Base-by-base conservation (phyloP, 306 rosid genomes). In the Dalbergia oliveri region DNA sequence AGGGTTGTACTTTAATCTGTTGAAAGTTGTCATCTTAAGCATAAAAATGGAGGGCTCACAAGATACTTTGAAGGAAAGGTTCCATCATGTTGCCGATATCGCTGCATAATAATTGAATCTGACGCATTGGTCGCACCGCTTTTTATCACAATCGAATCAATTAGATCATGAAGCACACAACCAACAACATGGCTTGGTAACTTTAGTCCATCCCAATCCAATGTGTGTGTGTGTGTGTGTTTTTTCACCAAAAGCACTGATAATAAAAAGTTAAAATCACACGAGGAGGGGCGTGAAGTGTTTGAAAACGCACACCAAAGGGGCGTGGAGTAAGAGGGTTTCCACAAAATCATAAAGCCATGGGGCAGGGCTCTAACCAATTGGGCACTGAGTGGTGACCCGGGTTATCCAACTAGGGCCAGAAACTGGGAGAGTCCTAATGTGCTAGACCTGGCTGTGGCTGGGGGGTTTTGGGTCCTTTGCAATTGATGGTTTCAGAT, bases 271-370 rank as follows among this genome's bases (percentile, higher is more conserved):
- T 71, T 53, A 53, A 34, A 65, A 37, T n/a, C 69, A 65, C 4
- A 66, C 5, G 26, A 5, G 9, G 9, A 37, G 37, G 11, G n/a
- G 35, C 11, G 12, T 39, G 11, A 65, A 37, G 66, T 16, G 11
- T 76, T 76, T 56, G 21, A 41, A 11, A 3, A 62, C 72, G 11
- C 56, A 15, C 5, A 14, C 2, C 3, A 56, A 31, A 33, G 44
- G 88, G 81, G 87, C 87, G 87, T 84, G 88, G 90, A 37, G 34
- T 9, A 31, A 53, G 33, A 37, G 60, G 31, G 72, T 53, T 91
- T 70, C 84, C 77, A 5, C 16, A 35, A 15, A 1, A n/a, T 65
- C 84, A 71, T 56, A 84, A 86, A 88, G 73, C 80, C 44, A 76
- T 19, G 58, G 75, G 79, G 35, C 54, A 77, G 56, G 88, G 53